Evolutionary conservation across 2,329 filamentous ascomycete species (phyloP), one percentile per base, ranked within the genome.

Genomic region (Albifimbria verrucaria): DNA sequence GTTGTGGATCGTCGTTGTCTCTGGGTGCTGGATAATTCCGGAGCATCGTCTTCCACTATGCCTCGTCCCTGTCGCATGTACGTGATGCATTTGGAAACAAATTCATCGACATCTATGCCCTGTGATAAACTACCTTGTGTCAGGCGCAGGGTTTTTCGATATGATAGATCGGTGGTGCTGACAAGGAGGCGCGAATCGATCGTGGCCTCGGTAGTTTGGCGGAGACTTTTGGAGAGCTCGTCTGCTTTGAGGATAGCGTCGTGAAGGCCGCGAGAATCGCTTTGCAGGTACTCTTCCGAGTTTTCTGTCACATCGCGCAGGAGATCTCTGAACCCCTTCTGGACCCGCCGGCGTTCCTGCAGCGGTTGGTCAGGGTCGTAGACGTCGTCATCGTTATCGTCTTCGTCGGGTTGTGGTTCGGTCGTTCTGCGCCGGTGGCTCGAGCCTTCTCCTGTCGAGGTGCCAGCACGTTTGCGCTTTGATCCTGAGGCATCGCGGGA

Each of bases 131-230:
- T 87, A 7, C 92, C 92, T 25, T 90, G 78, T 1, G 88, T 85
- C 23, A 95, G 78, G 49, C 87, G 85, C 43, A 87, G 78, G 0
- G 90, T 87, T 66, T 91, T 92, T 61, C 89, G 90, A 62, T 88
- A 87, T 0, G 89, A 87, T 4, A 95, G 72, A 58, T 97, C 92
- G 5, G 90, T 89, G 1, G 90, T 86, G 57, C 82, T 86, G 48
- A 96, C 88, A 3, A 97, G 79, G 23, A 95, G 78, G n/a, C 89
- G 85, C 0, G 93, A 92, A 67, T 99, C 94, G 55, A 96, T 87
- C 1, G 89, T 90, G 1, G 94, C 94, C 68, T 97, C 94, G 2
- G 87, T 85, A 1, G 94, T 96, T 73, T 97, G 92, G 63, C 88
- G 90, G 55, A 96, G 87, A 59, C 84, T 78, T 52, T 78, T 77